A percentile compares a stretch with the other conserved stretches of the same genome.
Evolutionary conservation across 768 basidiomycete genomes (phyloP).

Genomic region (Ramaria rubella): DNA sequence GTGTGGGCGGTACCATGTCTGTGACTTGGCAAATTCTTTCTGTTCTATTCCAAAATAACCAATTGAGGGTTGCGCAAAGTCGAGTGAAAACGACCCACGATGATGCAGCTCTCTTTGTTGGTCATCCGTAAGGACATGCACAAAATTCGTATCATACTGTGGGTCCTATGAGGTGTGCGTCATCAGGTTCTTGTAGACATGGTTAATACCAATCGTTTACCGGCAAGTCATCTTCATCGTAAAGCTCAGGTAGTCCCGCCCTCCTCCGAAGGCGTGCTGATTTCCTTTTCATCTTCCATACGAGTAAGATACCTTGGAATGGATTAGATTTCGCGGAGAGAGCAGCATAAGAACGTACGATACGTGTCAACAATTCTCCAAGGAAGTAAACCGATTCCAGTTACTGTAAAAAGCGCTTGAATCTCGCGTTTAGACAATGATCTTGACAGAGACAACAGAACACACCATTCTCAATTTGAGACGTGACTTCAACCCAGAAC

Average conservation of each 20-base stretch:
- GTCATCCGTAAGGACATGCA: slow-evolving; percentile 59
- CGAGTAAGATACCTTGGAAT: slow-evolving; percentile 55
- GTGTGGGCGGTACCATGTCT: slow-evolving; percentile 86
- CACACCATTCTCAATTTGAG: slow-evolving; percentile 69
- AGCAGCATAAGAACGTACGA: slow-evolving; percentile 37
- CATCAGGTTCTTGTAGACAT: background rate
- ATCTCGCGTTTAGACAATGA: background rate
- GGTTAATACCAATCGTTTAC: background rate
- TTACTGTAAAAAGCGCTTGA: slow-evolving; percentile 68
- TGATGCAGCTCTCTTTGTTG: slow-evolving; percentile 60
- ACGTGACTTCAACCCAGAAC: slow-evolving; percentile 76
- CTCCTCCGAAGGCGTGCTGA: slow-evolving; percentile 52
- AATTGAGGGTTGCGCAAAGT: background rate
- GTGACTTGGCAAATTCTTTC: slow-evolving; percentile 56
- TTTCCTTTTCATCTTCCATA: slow-evolving; percentile 65
- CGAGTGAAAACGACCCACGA: slow-evolving; percentile 38
- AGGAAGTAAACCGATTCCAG: slow-evolving; percentile 72
- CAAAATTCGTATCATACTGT: slow-evolving; percentile 58
- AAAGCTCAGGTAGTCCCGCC: slow-evolving; percentile 60
- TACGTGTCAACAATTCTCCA: slow-evolving; percentile 71
- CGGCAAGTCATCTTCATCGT: slow-evolving; percentile 73
- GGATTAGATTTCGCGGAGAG: background rate
- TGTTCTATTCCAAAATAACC: slow-evolving; percentile 42
- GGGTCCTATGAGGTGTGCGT: slow-evolving; percentile 44
- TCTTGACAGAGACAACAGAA: background rate